Conservation (phyloP, 495 filamentous ascomycete species). For the Tuber aestivum region DNA sequence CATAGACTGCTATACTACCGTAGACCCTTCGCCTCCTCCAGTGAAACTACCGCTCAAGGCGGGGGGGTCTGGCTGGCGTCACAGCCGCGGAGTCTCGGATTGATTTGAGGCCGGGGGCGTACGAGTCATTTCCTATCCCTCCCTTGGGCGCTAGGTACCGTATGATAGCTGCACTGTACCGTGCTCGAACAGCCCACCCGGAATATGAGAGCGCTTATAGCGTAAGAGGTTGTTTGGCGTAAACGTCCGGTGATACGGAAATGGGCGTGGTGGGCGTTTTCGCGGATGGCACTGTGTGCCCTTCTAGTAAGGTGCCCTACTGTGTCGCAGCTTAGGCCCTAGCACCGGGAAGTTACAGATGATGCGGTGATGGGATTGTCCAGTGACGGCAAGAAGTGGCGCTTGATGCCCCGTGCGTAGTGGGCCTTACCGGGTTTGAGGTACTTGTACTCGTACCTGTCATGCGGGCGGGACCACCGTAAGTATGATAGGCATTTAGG, state of each 20-base stretch:
- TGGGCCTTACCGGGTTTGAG: background rate
- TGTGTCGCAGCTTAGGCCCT: background rate
- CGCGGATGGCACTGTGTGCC: background rate
- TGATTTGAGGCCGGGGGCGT: background rate
- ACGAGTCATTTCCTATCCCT: background rate
- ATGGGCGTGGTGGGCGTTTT: background rate
- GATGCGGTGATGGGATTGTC: background rate
- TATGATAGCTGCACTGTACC: too few relatives aligned
- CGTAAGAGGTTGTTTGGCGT: background rate
- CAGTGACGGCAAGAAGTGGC: background rate
- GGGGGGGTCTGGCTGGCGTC: too few relatives aligned
- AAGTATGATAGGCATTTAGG: background rate
- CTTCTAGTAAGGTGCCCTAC: background rate
- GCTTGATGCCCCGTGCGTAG: background rate
- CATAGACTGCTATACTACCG: too few relatives aligned
- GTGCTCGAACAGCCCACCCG: background rate
- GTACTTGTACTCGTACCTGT: too few relatives aligned
- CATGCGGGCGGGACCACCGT: background rate
- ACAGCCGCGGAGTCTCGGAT: background rate
- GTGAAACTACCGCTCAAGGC: background rate
- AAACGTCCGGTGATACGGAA: background rate
- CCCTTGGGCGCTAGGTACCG: too few relatives aligned
- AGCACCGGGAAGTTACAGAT: background rate
- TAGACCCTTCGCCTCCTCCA: background rate
- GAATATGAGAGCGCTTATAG: background rate